Conservation (phyloP, 352 stramenopile genomes). For the Elongisporangium prolatum region DNA sequence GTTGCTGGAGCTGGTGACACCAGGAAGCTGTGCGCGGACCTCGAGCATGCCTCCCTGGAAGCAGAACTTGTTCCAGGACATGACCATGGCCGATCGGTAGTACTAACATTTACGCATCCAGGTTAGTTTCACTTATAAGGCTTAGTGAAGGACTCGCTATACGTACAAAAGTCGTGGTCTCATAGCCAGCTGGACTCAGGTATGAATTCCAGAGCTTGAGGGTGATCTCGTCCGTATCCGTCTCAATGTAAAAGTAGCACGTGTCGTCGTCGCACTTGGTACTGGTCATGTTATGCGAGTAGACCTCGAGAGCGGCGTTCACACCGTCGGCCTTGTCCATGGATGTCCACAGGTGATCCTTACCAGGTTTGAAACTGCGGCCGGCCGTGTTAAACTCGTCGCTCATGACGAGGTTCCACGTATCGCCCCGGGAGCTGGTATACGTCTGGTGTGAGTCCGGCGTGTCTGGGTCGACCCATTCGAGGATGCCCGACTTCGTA, state of each 20-base stretch:
- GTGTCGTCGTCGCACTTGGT: constrained; percentile 27
- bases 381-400: constrained; percentile 66
- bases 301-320: constrained; percentile 87
- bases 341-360: constrained; percentile 93
- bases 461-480: constrained; percentile 62
- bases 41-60: constrained; percentile 91
- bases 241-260: constrained; percentile 38
- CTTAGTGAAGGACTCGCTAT: background rate
- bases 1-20: constrained; percentile 50
- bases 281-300: constrained; percentile 72
- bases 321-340: constrained; percentile 69
- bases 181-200: constrained; percentile 35
- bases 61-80: constrained; percentile 92
- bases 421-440: constrained; percentile 43
- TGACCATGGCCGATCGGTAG: constrained; percentile 71
- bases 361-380: constrained; percentile 86
- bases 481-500: constrained; percentile 53
- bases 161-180: constrained; percentile 31
- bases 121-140: background rate
- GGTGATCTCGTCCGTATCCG: constrained; percentile 25
- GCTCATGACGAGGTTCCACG: constrained; percentile 69
- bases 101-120: constrained; percentile 6
- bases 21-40: constrained; percentile 85
- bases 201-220: constrained; percentile 64
- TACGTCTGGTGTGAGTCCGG: constrained; percentile 35